Evolutionary conservation across 1,284 basidiomycete genomes (phyloP), one percentile per base, ranked within the genome.

Genomic region (Inonotus obliquus): DNA sequence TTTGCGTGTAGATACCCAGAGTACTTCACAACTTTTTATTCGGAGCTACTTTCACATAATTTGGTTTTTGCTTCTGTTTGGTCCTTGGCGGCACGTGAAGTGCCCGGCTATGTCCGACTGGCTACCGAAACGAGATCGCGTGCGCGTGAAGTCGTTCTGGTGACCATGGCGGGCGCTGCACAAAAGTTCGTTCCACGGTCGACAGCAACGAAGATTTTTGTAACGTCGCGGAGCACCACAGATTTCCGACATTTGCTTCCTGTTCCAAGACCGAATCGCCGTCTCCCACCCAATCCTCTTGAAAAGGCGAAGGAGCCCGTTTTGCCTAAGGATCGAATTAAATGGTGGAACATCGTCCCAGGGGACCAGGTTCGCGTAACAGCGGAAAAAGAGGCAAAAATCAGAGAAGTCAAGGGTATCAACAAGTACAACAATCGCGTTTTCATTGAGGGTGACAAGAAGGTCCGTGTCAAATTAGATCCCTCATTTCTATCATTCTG

Each of bases 311-410:
- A 35, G 27, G 87, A 87, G 70, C 79, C 81, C 47, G 83, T 82
- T 57, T 77, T 80, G 39, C 79, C 81, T 17, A 79, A 79, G 63
- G 86, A 91, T 67, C 80, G 90, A 59, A 88, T 93, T 57, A 90
- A 91, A 72, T 86, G 82, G 70, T 93, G 90, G 90, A 93, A 92
- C 68, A 81, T 93, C 64, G 86, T 91, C 29, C 89, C 91, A 7
- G 90, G 90, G n/a, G 90, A 93, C 74, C 81, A 82, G 61, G 83
- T 93, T 68, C 81, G 86, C 57, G 66, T 92, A 59, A 79, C 81
- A 9, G 88, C 88, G 25, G 86, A 91, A 72, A 77, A 77, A 62
- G 77, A 77, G 49, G 80, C 79, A 53, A 77, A 72, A 1, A 71
- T 91, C 41, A 81, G 84, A 53, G 86, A 92, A 70, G 89, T 92